Evolutionary conservation across 2,329 filamentous ascomycete species (phyloP).

Genomic region (Penicillium sp.): DNA sequence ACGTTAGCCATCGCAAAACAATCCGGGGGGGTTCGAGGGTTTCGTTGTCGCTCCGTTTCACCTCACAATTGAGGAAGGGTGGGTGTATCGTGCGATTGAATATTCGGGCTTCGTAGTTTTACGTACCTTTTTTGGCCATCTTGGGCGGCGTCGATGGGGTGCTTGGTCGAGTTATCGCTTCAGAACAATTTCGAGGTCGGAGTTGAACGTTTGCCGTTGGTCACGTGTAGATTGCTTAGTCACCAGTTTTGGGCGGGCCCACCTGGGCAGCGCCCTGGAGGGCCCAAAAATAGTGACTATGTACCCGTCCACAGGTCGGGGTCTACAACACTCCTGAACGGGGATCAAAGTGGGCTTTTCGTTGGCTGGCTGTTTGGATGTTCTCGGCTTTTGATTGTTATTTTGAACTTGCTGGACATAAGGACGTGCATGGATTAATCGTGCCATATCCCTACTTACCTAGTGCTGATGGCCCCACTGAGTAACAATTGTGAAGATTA

Average conservation of each 20-base stretch:
- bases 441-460: no score
- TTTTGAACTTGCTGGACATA: background rate
- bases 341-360: background rate
- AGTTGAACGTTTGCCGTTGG: background rate
- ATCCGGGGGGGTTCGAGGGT: constrained; percentile 2
- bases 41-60: background rate
- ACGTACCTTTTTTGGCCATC: constrained; percentile 25
- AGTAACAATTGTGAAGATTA: no score
- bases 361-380: background rate
- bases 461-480: no score
- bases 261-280: no score
- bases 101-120: background rate
- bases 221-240: constrained; percentile 1
- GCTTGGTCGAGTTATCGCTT: constrained; percentile 14
- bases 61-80: background rate
- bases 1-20: constrained; percentile 9
- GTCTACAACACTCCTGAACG: no score
- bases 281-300: no score
- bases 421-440: background rate
- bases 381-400: background rate
- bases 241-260: background rate
- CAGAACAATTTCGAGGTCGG: constrained; percentile 15
- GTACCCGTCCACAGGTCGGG: no score
- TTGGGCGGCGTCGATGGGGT: constrained; percentile 17
- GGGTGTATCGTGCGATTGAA: background rate